phyloP scores from a whole-genome alignment of 306 rosid species.

The Cucurbita argyrosperma region DNA sequence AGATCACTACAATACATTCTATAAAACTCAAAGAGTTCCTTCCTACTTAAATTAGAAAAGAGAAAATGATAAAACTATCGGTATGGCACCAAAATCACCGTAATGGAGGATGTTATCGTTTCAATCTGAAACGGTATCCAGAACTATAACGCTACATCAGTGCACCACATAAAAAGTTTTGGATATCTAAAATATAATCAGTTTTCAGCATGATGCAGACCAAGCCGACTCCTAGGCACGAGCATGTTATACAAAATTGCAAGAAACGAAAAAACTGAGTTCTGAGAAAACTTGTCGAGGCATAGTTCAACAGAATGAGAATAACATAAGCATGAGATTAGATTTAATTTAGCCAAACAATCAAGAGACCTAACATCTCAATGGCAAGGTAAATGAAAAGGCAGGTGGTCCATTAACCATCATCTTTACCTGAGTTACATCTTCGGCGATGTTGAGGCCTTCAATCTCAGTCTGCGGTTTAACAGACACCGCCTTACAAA shows the following conservation, averaged over 20 bases:
- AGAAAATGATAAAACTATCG: background rate
- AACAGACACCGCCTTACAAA: conserved; percentile 61
- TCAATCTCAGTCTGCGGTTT: conserved; percentile 40
- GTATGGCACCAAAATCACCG: background rate
- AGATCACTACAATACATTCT: background rate
- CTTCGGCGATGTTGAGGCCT: conserved; percentile 83
- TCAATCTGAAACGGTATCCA: background rate
- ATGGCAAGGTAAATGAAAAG: background rate
- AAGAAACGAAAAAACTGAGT: too few relatives aligned
- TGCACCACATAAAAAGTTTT: too few relatives aligned
- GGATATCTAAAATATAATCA: too few relatives aligned
- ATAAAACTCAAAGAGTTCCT: background rate
- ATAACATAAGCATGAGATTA: background rate
- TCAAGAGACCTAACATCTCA: background rate
- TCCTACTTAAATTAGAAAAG: background rate
- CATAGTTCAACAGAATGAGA: background rate
- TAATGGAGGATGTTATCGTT: background rate
- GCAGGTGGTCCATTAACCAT: background rate
- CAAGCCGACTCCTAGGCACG: too few relatives aligned
- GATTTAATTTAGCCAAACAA: background rate
- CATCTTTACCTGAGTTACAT: conserved; percentile 36
- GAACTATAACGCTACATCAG: background rate
- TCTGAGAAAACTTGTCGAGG: background rate
- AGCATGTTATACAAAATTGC: background rate
- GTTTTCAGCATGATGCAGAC: too few relatives aligned